Evolutionary conservation across 495 filamentous ascomycete genomes (phyloP), one percentile per base, ranked within the genome.

Genomic region (Annulohypoxylon moriforme): DNA sequence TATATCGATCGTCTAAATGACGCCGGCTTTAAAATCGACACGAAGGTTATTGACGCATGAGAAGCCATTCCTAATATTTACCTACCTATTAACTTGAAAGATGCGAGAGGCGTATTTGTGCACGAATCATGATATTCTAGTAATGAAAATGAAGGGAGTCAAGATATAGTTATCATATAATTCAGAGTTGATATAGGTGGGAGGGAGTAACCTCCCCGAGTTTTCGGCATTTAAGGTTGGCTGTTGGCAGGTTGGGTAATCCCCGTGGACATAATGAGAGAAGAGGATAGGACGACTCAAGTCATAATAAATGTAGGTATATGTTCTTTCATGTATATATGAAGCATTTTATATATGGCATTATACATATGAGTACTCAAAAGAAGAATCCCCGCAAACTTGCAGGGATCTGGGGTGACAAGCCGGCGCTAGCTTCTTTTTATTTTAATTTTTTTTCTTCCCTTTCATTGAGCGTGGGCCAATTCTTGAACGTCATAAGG

Each of bases 1-100:
- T 94, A 88, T 74, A 84, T 96, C 63, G 90, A 96, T 74, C 86
- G 92, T 44, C 76, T 95, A 66, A 83, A 87, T 13, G 82, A 85
- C 53, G 86, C 82, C 13, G 92, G 92, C 1, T 88, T 93, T 64
- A 86, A 81, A 53, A 81, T 93, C 60, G 88, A 93, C 77, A 82
- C 80, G 47, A 82, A 81, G 69, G 74, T 79, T 2, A 67, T 84
- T 50, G 76, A 79, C 14, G 42, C 53, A n/a, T 74, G 53, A 67
- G 11, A 20, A 13, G 4, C 52, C n/a, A 6, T 27, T 44, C 16
- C 18, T 4, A 25, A 31, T n/a, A 14, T 24, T 47, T 46, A 49
- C 60, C 60, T 49, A 25, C 46, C 18, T n/a, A n/a, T n/a, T n/a
- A 13, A 20, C 29, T 34, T 14, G 27, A 34, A 34, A 22, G 8